These are phyloP conservation scores for Ochetophila trinervis DNA, from an alignment of 306 rosid species.

Conservation along the genomic window DNA sequence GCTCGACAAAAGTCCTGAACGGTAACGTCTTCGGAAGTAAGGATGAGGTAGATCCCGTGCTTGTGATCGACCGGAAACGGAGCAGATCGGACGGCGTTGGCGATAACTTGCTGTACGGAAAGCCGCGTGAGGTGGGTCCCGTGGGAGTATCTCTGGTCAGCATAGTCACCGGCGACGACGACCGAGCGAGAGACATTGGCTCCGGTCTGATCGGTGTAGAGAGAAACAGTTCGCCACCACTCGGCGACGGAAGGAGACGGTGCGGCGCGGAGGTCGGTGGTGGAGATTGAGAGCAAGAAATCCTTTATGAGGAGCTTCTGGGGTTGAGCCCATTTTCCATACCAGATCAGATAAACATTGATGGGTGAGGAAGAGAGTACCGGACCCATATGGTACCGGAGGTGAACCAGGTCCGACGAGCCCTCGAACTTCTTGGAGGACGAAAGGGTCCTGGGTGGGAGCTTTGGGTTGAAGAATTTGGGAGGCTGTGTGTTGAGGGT, in stretches of 20 bases:
- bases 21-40: slow-evolving; percentile 63
- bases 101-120: slow-evolving; percentile 69
- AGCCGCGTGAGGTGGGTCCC: slow-evolving; percentile 67
- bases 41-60: slow-evolving; percentile 68
- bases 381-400: slow-evolving; percentile 95
- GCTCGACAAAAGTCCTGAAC: slow-evolving; percentile 89
- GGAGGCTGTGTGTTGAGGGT: slow-evolving; percentile 31
- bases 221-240: slow-evolving; percentile 84
- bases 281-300: slow-evolving; percentile 62
- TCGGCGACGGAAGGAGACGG: slow-evolving; percentile 72
- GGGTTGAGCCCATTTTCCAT: slow-evolving; percentile 65
- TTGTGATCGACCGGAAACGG: slow-evolving; percentile 80
- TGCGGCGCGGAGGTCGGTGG: slow-evolving; percentile 21
- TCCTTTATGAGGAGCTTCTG: slow-evolving; percentile 60
- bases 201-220: slow-evolving; percentile 87
- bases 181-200: slow-evolving; percentile 74
- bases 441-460: slow-evolving; percentile 51
- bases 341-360: slow-evolving; percentile 84
- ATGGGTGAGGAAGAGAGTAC: slow-evolving; percentile 72
- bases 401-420: slow-evolving; percentile 65
- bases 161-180: slow-evolving; percentile 60
- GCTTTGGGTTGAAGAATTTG: slow-evolving; percentile 56
- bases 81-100: slow-evolving; percentile 58
- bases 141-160: slow-evolving; percentile 55
- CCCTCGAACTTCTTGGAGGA: slow-evolving; percentile 78